A percentile compares a stretch with the other conserved stretches of the same genome.
Evolutionary conservation across 2,329 filamentous ascomycete genomes (phyloP).

Genomic region (Akanthomyces dipterigenus): DNA sequence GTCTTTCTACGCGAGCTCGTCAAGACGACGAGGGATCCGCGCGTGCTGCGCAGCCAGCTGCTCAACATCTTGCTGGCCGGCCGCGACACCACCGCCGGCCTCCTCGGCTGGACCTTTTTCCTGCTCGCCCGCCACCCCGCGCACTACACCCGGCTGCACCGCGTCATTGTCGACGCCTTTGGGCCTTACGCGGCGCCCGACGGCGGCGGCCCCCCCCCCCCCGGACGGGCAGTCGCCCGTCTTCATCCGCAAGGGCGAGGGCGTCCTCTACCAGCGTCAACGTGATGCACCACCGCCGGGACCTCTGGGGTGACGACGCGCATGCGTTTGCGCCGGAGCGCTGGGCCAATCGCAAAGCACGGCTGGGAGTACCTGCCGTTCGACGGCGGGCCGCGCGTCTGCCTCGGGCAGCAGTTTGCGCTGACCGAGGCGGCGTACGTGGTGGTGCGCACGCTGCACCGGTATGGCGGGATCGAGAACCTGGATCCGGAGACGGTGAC

Average conservation of each 20-base stretch:
- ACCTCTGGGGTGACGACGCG: conserved; percentile 30
- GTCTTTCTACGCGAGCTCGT: conserved; percentile 16
- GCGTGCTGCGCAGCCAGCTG: conserved; percentile 13
- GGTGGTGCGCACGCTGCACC: not conserved
- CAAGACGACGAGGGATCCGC: conserved; percentile 11
- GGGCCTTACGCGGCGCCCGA: conserved; percentile 15
- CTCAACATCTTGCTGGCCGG: conserved; percentile 18
- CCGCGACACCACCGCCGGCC: conserved; percentile 20
- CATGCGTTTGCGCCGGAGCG: conserved; percentile 29
- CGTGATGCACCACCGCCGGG: conserved; percentile 25
- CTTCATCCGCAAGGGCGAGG: conserved; percentile 22
- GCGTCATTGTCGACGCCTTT: not conserved
- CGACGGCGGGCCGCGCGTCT: conserved; percentile 30
- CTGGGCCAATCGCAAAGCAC: conserved; percentile 25
- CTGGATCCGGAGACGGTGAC: not conserved
- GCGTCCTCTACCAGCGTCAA: conserved; percentile 20
- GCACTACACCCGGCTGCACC: not conserved
- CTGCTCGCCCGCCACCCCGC: conserved; percentile 13
- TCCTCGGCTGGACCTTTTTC: conserved; percentile 18
- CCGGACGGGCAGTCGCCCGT: conserved; percentile 26
- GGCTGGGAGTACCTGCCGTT: conserved; percentile 30
- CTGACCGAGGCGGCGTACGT: conserved; percentile 4
- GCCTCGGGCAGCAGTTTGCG: conserved; percentile 20
- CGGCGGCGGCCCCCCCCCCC: conserved; percentile 30
- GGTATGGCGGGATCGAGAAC: not conserved